phyloP scores from a whole-genome alignment of 2,329 filamentous ascomycete genomes.

The Fusarium torulosum region DNA sequence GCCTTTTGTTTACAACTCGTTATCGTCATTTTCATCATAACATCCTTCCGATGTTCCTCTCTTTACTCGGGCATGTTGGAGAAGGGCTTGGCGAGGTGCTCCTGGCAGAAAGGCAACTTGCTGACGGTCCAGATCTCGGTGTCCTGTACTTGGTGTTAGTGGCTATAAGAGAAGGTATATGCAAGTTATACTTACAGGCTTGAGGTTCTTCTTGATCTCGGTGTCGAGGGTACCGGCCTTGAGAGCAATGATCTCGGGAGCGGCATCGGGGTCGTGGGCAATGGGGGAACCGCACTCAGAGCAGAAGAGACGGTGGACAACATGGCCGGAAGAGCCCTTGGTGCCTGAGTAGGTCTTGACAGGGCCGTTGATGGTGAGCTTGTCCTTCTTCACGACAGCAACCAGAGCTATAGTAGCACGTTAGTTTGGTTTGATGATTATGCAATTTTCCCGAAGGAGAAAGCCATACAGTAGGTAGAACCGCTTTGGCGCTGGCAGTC shows the following conservation, averaged over 20 bases:
- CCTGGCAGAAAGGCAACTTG: conserved; percentile 78
- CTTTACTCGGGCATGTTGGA: conserved; percentile 71
- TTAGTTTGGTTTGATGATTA: conserved; percentile 13
- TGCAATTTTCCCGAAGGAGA: not conserved
- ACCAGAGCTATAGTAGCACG: conserved; percentile 67
- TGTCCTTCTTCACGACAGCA: conserved; percentile 74
- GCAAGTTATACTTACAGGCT: conserved; percentile 64
- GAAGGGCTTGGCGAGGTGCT: conserved; percentile 73
- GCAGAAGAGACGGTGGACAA: conserved; percentile 77
- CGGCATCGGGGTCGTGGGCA: conserved; percentile 77
- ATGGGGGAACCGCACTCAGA: conserved; percentile 76
- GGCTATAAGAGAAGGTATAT: not conserved
- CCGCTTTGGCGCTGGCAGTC: conserved; percentile 79
- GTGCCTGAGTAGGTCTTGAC: conserved; percentile 72
- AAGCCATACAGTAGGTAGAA: conserved; percentile 73
- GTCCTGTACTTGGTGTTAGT: conserved; percentile 57
- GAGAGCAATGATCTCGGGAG: conserved; percentile 76
- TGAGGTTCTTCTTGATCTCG: conserved; percentile 75
- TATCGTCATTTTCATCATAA: conserved; percentile 22
- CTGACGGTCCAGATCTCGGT: conserved; percentile 77
- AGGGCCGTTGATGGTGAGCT: conserved; percentile 72
- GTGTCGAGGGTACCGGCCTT: conserved; percentile 74
- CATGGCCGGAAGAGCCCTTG: conserved; percentile 70
- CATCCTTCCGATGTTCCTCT: not conserved
- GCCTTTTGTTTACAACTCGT: conserved; percentile 1